Base-by-base conservation (phyloP, 495 filamentous ascomycete species). In the Aspergillus hancockii region DNA sequence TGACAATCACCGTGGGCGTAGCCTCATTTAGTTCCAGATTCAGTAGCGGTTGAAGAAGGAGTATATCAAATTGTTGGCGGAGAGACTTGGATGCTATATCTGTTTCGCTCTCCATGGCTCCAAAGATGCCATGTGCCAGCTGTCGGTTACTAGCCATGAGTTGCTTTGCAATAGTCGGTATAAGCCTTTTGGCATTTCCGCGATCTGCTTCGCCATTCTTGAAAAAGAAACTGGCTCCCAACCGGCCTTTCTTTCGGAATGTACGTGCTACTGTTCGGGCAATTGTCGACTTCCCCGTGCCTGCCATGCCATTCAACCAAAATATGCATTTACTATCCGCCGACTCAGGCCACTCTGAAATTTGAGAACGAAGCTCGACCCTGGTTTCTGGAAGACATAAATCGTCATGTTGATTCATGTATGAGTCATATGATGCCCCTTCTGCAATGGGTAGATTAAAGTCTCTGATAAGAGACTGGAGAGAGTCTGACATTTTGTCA, bases 1-100 rank as follows among this genome's bases (percentile, higher is more conserved):
- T 64, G 8, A 81, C 70, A 53, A 53, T 53, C 28, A 53, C 31
- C 12, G 34, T 36, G 1, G 34, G 13, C 13, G 12, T 36, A 36
- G 34, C 34, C 13, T 14, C 34, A 36, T 36, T n/a, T n/a, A n/a
- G n/a, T n/a, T n/a, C n/a, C n/a, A n/a, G n/a, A n/a, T n/a, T n/a
- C n/a, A n/a, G n/a, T 2, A 36, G 34, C 4, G 34, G 34, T 36
- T 36, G 34, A 36, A 5, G 12, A 36, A 36, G 34, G 12, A 36
- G 34, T 9, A 5, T 36, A 14, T 36, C 12, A 36, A 36, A 36
- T 9, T 36, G n/a, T n/a, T n/a, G n/a, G n/a, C n/a, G n/a, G n/a
- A 32, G 31, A 10, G 31, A 32, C 10, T 32, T 32, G 10, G 31
- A 32, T 10, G 31, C 31, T 6, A 32, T 32, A 32, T 10, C 5